Evolutionary conservation across 2,329 filamentous ascomycete genomes (phyloP).

Genomic region (Penicillium sp.): DNA sequence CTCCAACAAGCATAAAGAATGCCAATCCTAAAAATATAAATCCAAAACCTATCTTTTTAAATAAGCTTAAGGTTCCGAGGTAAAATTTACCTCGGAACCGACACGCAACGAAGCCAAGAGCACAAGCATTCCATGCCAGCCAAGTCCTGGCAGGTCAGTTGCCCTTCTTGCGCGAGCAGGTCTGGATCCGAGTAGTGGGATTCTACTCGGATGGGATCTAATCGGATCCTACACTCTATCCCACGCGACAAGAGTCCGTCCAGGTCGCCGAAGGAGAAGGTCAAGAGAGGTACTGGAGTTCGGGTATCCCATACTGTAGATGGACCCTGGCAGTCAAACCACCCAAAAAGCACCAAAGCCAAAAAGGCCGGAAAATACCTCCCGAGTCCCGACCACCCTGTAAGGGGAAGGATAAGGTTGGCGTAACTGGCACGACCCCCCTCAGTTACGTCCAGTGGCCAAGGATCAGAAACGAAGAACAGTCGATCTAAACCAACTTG

Average conservation of each 20-base stretch:
- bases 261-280: neutral
- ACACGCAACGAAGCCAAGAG: neutral
- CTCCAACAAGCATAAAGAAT: too few species aligned
- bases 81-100: neutral
- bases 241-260: neutral
- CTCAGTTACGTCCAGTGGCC: neutral
- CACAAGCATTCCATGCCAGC: too few species aligned
- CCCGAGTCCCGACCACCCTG: neutral
- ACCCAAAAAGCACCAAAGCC: neutral
- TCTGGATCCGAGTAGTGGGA: neutral
- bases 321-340: neutral
- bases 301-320: neutral
- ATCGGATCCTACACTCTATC: neutral
- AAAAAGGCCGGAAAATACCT: neutral
- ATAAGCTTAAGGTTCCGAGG: too few species aligned
- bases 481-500: neutral
- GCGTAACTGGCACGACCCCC: neutral
- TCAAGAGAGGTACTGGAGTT: neutral
- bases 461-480: neutral
- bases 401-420: too few species aligned
- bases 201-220: too few species aligned
- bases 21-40: too few species aligned
- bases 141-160: neutral
- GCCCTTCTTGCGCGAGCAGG: neutral
- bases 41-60: too few species aligned